These are phyloP conservation scores for Amauroascus niger DNA, from an alignment of 2,329 filamentous ascomycete genomes.

Conservation along the genomic window DNA sequence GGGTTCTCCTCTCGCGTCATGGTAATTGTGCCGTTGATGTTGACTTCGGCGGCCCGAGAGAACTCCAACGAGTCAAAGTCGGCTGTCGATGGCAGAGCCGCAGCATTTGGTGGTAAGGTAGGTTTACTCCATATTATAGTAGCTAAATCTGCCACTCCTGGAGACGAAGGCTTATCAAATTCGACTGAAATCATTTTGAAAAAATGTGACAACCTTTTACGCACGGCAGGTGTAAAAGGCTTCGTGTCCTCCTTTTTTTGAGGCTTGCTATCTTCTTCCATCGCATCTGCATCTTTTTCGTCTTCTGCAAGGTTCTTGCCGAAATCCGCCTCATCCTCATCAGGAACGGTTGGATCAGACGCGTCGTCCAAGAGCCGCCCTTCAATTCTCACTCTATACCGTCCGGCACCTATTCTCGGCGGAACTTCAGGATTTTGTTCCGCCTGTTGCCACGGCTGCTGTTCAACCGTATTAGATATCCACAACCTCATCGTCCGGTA, in stretches of 20 bases:
- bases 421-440: constrained; percentile 53
- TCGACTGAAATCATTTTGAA: constrained; percentile 46
- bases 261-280: constrained; percentile 50
- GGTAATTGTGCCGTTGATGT: constrained; percentile 81
- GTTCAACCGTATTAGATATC: constrained; percentile 89
- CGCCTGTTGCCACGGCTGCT: constrained; percentile 85
- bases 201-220: constrained; percentile 42
- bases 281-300: constrained; percentile 43
- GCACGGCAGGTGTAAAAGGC: constrained; percentile 24
- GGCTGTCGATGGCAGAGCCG: constrained; percentile 51
- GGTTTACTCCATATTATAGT: constrained; percentile 81
- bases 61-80: constrained; percentile 91
- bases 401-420: constrained; percentile 42
- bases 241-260: constrained; percentile 20
- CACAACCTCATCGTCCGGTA: constrained; percentile 82
- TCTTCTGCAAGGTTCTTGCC: constrained; percentile 30
- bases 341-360: constrained; percentile 44
- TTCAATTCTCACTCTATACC: constrained; percentile 83
- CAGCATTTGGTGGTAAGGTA: constrained; percentile 42
- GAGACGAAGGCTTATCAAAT: constrained; percentile 39
- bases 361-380: constrained; percentile 69
- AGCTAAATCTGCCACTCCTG: constrained; percentile 35
- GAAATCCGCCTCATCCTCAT: constrained; percentile 43
- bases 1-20: constrained; percentile 74
- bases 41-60: constrained; percentile 84